Evolutionary conservation across 192 early-diverging fungal species (phyloP), one percentile per base, ranked within the genome.

Genomic region (Umbelopsis isabellina): DNA sequence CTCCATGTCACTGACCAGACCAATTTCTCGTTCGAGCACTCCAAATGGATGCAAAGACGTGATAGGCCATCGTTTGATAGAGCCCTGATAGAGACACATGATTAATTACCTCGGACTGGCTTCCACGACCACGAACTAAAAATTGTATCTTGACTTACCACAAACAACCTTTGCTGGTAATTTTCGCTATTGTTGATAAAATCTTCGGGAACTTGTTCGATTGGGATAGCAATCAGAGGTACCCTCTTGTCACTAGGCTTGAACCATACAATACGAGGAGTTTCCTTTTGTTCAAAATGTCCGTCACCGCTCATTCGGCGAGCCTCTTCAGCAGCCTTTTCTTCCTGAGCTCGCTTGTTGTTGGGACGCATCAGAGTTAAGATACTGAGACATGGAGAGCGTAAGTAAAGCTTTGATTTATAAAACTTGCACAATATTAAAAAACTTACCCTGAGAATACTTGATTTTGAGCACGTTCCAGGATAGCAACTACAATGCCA

Each of bases 211-310:
- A 83, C 86, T 66, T 90, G 78, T 72, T 92, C 89, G 21, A 89
- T 85, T 8, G 93, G 89, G 70, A 95, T 89, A 6, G 88, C 84
- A 41, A 94, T 86, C 55, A 90, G 81, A 12, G 93, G 91, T 1
- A 91, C 88, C n/a, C 93, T 86, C 66, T 89, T 88, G 76, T 95
- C 93, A 16, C 83, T 88, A 75, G 93, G 90, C 74, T 89, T 89
- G 82, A 95, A 94, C 92, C 92, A 95, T 22, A 89, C 84, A 65
- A 87, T 84, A 45, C 86, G 79, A 25, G 88, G 84, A 18, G 76
- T 78, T 18, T 79, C 83, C 65, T 76, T 84, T 58, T 79, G 77
- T 75, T 88, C 75, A 30, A 76, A 76, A 33, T 72, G 49, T 16
- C 66, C 47, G 16, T 46, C 61, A 23, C 33, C 49, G 13, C 46